These are phyloP conservation scores for Cryomyces minteri DNA, from an alignment of 495 filamentous ascomycete genomes.

Conservation along the genomic window DNA sequence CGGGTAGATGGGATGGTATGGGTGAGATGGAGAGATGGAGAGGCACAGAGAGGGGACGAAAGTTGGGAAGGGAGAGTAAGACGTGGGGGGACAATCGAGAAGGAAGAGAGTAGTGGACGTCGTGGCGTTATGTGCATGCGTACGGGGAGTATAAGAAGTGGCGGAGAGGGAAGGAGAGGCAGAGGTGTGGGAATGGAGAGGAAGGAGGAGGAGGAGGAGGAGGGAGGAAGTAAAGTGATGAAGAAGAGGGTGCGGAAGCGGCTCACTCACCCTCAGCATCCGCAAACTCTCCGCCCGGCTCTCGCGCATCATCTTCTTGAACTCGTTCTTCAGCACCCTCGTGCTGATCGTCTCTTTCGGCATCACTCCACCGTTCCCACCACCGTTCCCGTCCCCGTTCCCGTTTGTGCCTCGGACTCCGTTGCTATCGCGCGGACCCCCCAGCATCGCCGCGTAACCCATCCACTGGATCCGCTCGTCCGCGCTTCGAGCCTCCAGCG, in stretches of 20 bases:
- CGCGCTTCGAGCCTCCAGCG: slow-evolving; percentile 43
- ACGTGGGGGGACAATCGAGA: neutral
- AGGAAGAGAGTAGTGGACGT: neutral
- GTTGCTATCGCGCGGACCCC: slow-evolving; percentile 13
- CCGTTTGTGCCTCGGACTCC: neutral
- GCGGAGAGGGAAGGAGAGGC: neutral
- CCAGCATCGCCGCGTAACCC: slow-evolving; percentile 37
- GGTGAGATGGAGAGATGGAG: no score
- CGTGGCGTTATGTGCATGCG: neutral
- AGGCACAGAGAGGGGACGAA: no score
- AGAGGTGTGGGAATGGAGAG: no score
- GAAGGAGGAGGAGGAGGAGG: no score
- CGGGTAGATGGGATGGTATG: no score
- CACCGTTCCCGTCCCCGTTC: slow-evolving; percentile 6
- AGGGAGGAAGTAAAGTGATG: no score
- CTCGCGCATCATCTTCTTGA: slow-evolving; percentile 84
- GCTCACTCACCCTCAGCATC: slow-evolving; percentile 40
- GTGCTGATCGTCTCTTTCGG: slow-evolving; percentile 41
- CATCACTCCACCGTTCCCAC: neutral
- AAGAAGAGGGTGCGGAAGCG: neutral
- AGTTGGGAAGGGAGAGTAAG: no score
- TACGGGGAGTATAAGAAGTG: neutral
- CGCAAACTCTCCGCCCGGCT: slow-evolving; percentile 53
- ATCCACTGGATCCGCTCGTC: slow-evolving; percentile 59
- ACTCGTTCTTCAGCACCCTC: slow-evolving; percentile 59